Base-by-base conservation (phyloP, 2,329 filamentous ascomycete genomes). In the Colletotrichum orchidophilum region DNA sequence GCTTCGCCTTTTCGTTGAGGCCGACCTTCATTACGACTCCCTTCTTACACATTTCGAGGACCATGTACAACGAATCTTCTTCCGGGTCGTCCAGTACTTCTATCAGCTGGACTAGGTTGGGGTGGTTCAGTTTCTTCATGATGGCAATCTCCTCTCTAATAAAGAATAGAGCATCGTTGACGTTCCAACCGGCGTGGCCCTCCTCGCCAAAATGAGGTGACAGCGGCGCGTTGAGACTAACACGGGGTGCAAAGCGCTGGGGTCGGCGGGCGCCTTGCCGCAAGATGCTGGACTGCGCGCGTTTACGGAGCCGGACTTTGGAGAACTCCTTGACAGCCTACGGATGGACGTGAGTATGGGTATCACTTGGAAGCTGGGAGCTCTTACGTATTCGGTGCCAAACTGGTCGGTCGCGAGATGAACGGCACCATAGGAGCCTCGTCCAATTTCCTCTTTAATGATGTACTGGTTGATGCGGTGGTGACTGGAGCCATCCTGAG, bases 261-360 rank as follows among this genome's bases (percentile, higher is more conserved):
- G 91, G 76, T 83, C 90, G 78, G 76, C 68, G 81, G 75, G 81
- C 87, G 21, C 80, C 86, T 71, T 82, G 83, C 60, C 82, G 91
- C 55, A 99, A 87, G 70, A 98, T 91, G 80, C 96, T 93, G 13
- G 95, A 97, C 79, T 98, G 95, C 18, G 93, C 94, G 66, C 95
- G 93, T 83, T 96, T 97, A 61, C 95, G 91, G 65, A 99, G 85
- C 42, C 95, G 91, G 2, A 94, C 91, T 80, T 99, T 99, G 71
- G 96, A 98, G 82, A 99, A 98, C 78, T 98, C 95, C 82, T 99
- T 99, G 79, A 98, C 90, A 69, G 96, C 96, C 95, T 97, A 78
- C 24, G n/a, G 12, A 24, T 70, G 61, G 15, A 42, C n/a, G 57
- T 73, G 9, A 73, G 66, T 31, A 39, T 11, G 66, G 58, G 63